phyloP scores from a whole-genome alignment of 1,284 basidiomycete genomes.

The Cryptococcus sp. region DNA sequence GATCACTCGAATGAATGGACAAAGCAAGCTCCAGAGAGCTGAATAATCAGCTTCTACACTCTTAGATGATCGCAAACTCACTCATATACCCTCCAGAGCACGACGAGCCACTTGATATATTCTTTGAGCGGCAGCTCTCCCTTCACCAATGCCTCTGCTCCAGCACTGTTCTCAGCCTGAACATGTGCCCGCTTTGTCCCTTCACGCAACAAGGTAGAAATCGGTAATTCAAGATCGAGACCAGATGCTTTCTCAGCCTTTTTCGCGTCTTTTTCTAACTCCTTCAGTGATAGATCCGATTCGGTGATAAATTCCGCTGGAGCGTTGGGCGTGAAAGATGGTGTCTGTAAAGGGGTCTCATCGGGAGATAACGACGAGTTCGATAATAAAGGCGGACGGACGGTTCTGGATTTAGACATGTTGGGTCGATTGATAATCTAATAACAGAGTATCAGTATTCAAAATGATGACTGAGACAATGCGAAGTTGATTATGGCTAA shows the following conservation, averaged over 20 bases:
- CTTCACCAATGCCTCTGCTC: conserved; percentile 58
- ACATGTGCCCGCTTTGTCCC: conserved; percentile 62
- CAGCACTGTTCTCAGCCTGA: conserved; percentile 58
- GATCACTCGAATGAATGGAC: conserved; percentile 60
- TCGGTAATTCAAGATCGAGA: conserved; percentile 43
- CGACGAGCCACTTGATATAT: conserved; percentile 66
- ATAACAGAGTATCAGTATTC: no score
- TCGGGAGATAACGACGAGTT: conserved; percentile 3
- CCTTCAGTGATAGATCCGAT: not conserved
- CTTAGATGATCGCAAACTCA: conserved; percentile 44
- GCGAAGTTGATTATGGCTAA: no score
- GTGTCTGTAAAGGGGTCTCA: conserved; percentile 9
- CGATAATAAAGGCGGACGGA: not conserved
- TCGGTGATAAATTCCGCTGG: conserved; percentile 4
- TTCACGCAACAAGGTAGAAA: conserved; percentile 52
- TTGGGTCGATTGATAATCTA: no score
- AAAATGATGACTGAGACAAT: no score
- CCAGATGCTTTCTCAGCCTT: conserved; percentile 7
- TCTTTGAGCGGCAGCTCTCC: conserved; percentile 62
- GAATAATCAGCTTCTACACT: conserved; percentile 2
- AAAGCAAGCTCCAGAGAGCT: conserved; percentile 64
- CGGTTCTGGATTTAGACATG: not conserved
- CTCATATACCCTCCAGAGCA: conserved; percentile 75
- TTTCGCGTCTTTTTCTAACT: not conserved
- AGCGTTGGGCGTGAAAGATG: conserved; percentile 23